phyloP scores from a whole-genome alignment of 1,284 basidiomycete species.

The Athelia psychrophila region DNA sequence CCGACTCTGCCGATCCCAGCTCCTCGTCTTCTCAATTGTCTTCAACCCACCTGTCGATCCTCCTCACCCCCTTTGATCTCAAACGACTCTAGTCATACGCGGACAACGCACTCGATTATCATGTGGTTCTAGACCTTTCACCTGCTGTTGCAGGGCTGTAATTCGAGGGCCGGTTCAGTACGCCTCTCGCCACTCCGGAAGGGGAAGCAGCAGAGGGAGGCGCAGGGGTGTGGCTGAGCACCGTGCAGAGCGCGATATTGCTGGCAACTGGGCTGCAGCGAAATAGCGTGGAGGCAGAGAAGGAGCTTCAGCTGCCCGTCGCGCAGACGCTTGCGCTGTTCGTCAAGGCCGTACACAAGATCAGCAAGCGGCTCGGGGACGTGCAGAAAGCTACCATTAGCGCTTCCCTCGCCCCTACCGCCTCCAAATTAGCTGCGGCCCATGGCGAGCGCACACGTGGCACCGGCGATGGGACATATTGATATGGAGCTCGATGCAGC shows the following conservation, averaged over 20 bases:
- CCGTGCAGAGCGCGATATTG: constrained; percentile 87
- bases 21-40: constrained; percentile 77
- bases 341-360: constrained; percentile 87
- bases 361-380: constrained; percentile 77
- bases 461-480: constrained; percentile 38
- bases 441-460: constrained; percentile 13
- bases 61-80: constrained; percentile 91
- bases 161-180: constrained; percentile 80
- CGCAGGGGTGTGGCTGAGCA: constrained; percentile 66
- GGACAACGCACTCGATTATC: constrained; percentile 95
- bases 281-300: constrained; percentile 85
- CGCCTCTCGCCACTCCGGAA: constrained; percentile 46
- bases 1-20: constrained; percentile 94
- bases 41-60: constrained; percentile 73
- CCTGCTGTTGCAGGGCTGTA: constrained; percentile 80
- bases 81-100: constrained; percentile 96
- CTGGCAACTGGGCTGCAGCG: constrained; percentile 90
- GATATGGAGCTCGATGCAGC: constrained; percentile 68
- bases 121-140: constrained; percentile 91
- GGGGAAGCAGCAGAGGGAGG: too few relatives aligned
- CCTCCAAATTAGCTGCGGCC: constrained; percentile 15
- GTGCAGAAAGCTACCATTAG: constrained; percentile 80
- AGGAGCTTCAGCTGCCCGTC: constrained; percentile 80
- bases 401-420: constrained; percentile 43
- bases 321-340: constrained; percentile 91